Evolutionary conservation across 1,284 basidiomycete species (phyloP).

Genomic region (Fomes fomentarius): DNA sequence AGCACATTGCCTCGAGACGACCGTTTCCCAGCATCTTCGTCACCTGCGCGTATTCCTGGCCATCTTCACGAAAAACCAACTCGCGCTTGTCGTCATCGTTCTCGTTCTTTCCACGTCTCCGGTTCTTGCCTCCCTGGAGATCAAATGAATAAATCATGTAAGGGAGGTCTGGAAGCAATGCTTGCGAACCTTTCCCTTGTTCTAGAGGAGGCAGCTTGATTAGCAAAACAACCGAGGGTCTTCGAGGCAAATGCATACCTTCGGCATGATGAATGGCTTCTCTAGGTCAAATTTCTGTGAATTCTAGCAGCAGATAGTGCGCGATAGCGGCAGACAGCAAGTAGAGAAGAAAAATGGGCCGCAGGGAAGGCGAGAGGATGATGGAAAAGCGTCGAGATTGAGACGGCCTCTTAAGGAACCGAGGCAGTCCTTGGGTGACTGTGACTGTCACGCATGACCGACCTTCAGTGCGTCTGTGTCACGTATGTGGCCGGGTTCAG

Average conservation of each 20-base stretch:
- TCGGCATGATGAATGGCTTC: constrained; percentile 51
- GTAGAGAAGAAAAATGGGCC: constrained; percentile 4
- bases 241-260: constrained; percentile 41
- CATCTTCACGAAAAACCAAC: constrained; percentile 98
- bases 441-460: constrained; percentile 17
- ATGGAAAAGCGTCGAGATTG: constrained; percentile 16
- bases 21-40: constrained; percentile 99
- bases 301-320: constrained; percentile 5
- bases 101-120: constrained; percentile 99
- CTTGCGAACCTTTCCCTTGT: constrained; percentile 76
- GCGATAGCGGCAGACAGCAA: background rate
- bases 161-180: background rate
- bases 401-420: constrained; percentile 7
- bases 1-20: constrained; percentile 95
- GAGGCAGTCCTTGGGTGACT: constrained; percentile 19
- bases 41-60: constrained; percentile 99
- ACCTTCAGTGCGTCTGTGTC: constrained; percentile 15
- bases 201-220: constrained; percentile 45
- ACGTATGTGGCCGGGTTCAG: constrained; percentile 17
- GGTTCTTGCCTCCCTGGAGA: constrained; percentile 95
- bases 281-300: background rate
- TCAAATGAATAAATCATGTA: background rate
- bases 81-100: constrained; percentile 99
- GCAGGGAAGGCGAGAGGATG: constrained; percentile 8
- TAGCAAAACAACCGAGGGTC: constrained; percentile 18